Base-by-base conservation (phyloP, 345 rosid genomes). In the Odontarrhena argentea region DNA sequence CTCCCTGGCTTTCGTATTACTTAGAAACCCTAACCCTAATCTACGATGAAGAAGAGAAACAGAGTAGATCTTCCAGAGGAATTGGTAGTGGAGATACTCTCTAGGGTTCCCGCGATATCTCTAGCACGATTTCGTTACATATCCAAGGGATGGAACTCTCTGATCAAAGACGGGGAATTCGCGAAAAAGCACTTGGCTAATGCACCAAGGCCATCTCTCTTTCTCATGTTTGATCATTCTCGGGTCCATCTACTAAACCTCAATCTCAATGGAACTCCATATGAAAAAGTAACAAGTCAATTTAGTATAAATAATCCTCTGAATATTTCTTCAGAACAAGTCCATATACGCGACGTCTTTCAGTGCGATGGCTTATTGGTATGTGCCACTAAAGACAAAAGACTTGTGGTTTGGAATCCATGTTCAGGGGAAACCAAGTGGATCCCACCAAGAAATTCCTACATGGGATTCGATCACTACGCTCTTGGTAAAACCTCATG, bases 61-160 rank as follows among this genome's bases (percentile, higher is more conserved):
- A 51, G 36, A 12, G n/a, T 51, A 18, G 0, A 48, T 9, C 7
- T 48, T 22, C 52, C 48, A 7, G 36, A 40, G 36, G 36, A 57
- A 24, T 57, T 57, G 63, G 3, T 57, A 24, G 48, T 24, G 48
- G 63, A 57, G 63, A 57, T 57, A 57, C 48, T 40, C 12, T 40
- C 63, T 40, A 57, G 48, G 63, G 63, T 57, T 57, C 48, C 63
- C 11, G 8, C 12, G 22, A 2, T 5, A 2, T 41, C 48, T 24
- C 36, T 57, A 1, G 36, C 63, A 40, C 48, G 48, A 5, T 24
- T 57, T 26, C 18, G 11, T 24, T 40, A 35, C 3, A 25, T 18
- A 5, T 40, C 36, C 30, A 57, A 41, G n/a, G 22, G 48, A 8
- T 56, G 62, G 34, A 56, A 56, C 4, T 45, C 46, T 49, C 53